phyloP scores from a whole-genome alignment of 2,329 filamentous ascomycete genomes.

The Cyphellophora europaea region DNA sequence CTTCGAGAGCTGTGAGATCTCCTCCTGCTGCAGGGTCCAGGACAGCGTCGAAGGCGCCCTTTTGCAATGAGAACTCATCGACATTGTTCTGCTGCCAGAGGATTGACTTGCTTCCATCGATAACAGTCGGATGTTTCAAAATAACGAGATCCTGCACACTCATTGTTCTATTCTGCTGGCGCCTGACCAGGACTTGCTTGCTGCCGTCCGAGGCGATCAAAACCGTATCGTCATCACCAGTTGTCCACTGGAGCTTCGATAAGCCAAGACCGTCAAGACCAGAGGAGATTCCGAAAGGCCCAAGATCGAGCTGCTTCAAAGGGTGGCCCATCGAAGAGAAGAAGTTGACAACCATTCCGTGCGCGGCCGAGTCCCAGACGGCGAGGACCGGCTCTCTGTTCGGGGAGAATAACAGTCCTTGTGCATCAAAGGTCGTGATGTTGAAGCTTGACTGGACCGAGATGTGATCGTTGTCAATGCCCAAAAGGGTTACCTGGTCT shows the following conservation, averaged over 20 bases:
- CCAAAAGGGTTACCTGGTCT: constrained; percentile 14
- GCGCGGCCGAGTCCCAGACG: constrained; percentile 13
- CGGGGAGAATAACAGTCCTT: constrained; percentile 15
- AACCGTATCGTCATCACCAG: constrained; percentile 4
- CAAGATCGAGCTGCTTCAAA: constrained; percentile 14
- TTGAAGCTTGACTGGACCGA: constrained; percentile 12
- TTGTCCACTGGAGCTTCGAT: constrained; percentile 7
- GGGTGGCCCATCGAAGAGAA: constrained; percentile 15
- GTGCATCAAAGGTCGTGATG: constrained; percentile 12
- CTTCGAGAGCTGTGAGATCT: constrained; percentile 6
- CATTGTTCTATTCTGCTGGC: constrained; percentile 8
- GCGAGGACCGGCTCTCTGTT: constrained; percentile 10
- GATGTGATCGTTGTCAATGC: constrained; percentile 3
- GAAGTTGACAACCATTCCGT: constrained; percentile 14
- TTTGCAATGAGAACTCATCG: constrained; percentile 7
- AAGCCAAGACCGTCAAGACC: constrained; percentile 9
- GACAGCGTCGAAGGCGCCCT: constrained; percentile 8
- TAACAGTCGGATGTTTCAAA: constrained; percentile 9
- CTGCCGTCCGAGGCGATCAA: constrained; percentile 10
- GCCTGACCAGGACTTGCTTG: constrained; percentile 11
- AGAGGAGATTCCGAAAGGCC: constrained; percentile 2
- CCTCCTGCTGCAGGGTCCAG: background rate
- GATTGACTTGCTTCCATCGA: constrained; percentile 11
- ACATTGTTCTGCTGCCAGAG: constrained; percentile 13
- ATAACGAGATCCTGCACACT: background rate